phyloP scores from a whole-genome alignment of 306 rosid species.

The Mimosa pudica region DNA sequence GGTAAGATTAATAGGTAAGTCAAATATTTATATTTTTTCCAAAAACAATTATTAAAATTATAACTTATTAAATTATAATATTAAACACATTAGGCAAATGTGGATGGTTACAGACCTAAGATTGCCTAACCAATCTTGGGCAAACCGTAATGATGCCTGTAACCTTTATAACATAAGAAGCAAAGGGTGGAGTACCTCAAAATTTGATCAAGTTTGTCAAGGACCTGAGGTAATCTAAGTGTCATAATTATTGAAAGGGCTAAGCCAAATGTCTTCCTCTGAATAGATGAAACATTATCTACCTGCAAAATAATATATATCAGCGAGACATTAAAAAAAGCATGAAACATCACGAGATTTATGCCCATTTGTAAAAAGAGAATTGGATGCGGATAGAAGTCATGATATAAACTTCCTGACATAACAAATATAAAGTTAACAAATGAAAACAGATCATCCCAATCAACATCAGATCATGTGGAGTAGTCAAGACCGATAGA shows the following conservation, averaged over 20 bases:
- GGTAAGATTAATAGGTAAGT: background rate
- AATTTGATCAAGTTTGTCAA: constrained; percentile 91
- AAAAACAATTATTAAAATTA: background rate
- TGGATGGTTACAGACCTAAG: background rate
- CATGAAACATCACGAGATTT: background rate
- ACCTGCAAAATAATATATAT: constrained; percentile 56
- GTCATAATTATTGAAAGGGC: constrained; percentile 91
- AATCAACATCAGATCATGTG: constrained; percentile 20
- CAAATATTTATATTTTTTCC: background rate
- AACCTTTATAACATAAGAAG: background rate
- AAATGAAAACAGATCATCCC: constrained; percentile 32
- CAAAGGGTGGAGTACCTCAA: constrained; percentile 62
- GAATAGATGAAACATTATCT: constrained; percentile 84
- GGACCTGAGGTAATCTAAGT: constrained; percentile 88
- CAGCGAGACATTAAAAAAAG: constrained; percentile 5
- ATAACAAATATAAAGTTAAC: background rate
- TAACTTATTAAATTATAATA: background rate
- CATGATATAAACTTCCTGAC: background rate
- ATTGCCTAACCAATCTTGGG: background rate
- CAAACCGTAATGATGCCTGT: background rate
- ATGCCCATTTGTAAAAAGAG: background rate
- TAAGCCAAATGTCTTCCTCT: constrained; percentile 82
- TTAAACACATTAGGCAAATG: background rate
- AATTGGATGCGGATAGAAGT: background rate
- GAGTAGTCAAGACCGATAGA: background rate